These are phyloP conservation scores for Furcasterigmium sp. DNA, from an alignment of 2,329 filamentous ascomycete genomes.

Conservation along the genomic window DNA sequence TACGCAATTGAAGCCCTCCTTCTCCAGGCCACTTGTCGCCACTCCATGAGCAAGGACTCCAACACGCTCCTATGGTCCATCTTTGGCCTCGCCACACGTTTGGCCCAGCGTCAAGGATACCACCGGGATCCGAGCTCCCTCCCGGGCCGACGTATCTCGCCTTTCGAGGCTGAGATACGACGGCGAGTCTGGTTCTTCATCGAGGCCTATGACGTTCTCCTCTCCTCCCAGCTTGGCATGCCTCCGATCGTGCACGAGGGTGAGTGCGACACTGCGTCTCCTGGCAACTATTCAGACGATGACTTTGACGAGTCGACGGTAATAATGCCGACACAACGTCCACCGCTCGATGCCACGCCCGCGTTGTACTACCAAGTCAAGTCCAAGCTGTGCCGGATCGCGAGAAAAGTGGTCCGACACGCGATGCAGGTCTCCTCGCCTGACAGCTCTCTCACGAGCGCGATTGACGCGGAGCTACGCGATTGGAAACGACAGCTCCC, in stretches of 20 bases:
- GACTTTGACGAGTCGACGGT: conserved; percentile 44
- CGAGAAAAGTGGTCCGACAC: conserved; percentile 36
- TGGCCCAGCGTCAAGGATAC: conserved; percentile 48
- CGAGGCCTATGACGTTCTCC: conserved; percentile 40
- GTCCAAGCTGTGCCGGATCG: conserved; percentile 34
- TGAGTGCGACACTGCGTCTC: conserved; percentile 39
- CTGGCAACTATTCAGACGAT: conserved; percentile 41
- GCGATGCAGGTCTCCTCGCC: conserved; percentile 29
- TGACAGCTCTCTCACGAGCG: conserved; percentile 26
- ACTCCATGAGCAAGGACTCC: conserved; percentile 33
- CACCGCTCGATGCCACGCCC: conserved; percentile 35
- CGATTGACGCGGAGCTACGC: conserved; percentile 34
- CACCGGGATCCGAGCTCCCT: conserved; percentile 42
- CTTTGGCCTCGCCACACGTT: conserved; percentile 38
- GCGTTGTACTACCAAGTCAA: conserved; percentile 37
- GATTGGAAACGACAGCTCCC: conserved; percentile 31
- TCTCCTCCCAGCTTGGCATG: conserved; percentile 48
- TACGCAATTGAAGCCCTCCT: conserved; percentile 45
- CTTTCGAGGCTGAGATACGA: conserved; percentile 47
- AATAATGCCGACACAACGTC: conserved; percentile 35
- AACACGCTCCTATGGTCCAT: conserved; percentile 42
- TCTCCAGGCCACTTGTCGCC: conserved; percentile 36
- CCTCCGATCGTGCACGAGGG: conserved; percentile 43
- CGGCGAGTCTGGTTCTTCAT: conserved; percentile 43
- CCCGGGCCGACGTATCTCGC: conserved; percentile 27